Evolutionary conservation across 148 eudicot genomes (phyloP).

Genomic region (Diospyros lotus): DNA sequence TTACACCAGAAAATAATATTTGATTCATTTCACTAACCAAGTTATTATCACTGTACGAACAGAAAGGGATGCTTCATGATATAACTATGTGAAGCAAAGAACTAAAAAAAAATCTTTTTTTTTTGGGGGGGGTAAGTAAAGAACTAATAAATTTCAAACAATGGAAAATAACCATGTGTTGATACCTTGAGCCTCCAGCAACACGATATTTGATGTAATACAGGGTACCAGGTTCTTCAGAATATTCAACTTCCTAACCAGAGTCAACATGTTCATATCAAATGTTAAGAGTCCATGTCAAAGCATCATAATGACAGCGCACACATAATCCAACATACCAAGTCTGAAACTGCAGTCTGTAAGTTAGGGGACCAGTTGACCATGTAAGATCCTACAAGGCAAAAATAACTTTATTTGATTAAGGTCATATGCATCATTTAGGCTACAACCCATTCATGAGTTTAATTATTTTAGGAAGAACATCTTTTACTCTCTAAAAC

Average conservation of each 20-base stretch:
- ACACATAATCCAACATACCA: conserved; percentile 45
- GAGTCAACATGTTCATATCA: conserved; percentile 13
- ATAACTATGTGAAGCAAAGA: not conserved
- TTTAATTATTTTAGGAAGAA: not conserved
- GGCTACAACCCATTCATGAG: too few species aligned
- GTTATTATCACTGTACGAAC: not conserved
- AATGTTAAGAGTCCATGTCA: not conserved
- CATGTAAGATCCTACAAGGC: conserved; percentile 91
- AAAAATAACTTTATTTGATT: conserved; percentile 8
- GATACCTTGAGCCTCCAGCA: conserved; percentile 93
- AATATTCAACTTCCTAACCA: conserved; percentile 91
- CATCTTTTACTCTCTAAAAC: not conserved
- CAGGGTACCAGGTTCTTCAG: conserved; percentile 92
- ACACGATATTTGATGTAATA: conserved; percentile 94
- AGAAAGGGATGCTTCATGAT: not conserved
- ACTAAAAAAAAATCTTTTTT: not conserved
- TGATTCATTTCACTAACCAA: not conserved
- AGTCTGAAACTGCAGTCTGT: conserved; percentile 98
- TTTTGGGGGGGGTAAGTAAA: not conserved
- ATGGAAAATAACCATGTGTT: not conserved
- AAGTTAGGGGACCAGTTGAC: conserved; percentile 98
- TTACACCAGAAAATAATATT: too few species aligned
- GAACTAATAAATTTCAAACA: not conserved
- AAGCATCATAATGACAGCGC: conserved; percentile 5
- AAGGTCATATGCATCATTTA: not conserved